Conservation (phyloP, 495 filamentous ascomycete genomes). For the Penicillium pancosmium region DNA sequence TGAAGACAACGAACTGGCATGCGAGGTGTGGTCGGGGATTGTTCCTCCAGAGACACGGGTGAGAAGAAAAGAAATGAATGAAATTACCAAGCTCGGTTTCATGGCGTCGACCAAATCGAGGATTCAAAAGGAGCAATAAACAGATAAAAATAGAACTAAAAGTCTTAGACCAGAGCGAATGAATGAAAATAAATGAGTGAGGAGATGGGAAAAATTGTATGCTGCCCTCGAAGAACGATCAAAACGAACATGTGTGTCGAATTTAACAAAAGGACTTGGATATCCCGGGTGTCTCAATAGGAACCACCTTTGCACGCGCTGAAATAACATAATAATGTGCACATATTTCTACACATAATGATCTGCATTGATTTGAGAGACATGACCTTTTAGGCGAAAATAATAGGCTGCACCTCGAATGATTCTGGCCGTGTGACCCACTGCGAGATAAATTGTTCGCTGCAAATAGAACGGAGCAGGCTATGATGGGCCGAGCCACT, state of each 20-base stretch:
- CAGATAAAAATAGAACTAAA: not conserved
- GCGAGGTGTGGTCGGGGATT: not conserved
- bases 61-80: not conserved
- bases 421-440: not conserved
- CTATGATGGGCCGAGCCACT: not conserved
- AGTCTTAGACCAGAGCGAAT: not conserved
- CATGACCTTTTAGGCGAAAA: not conserved
- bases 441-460: not conserved
- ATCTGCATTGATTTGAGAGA: not conserved
- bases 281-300: too few species aligned
- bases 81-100: not conserved
- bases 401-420: not conserved
- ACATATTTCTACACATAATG: not conserved
- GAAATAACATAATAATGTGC: not conserved
- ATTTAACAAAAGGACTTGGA: not conserved
- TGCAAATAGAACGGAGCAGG: not conserved
- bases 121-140: not conserved
- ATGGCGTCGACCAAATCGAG: not conserved
- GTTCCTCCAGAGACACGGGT: not conserved
- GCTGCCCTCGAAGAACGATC: not conserved
- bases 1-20: not conserved
- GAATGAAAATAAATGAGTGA: not conserved
- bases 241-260: not conserved
- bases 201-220: too few species aligned
- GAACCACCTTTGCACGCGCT: not conserved